Evolutionary conservation across 2,329 filamentous ascomycete genomes (phyloP), one percentile per base, ranked within the genome.

Genomic region (Penicillium sp.): DNA sequence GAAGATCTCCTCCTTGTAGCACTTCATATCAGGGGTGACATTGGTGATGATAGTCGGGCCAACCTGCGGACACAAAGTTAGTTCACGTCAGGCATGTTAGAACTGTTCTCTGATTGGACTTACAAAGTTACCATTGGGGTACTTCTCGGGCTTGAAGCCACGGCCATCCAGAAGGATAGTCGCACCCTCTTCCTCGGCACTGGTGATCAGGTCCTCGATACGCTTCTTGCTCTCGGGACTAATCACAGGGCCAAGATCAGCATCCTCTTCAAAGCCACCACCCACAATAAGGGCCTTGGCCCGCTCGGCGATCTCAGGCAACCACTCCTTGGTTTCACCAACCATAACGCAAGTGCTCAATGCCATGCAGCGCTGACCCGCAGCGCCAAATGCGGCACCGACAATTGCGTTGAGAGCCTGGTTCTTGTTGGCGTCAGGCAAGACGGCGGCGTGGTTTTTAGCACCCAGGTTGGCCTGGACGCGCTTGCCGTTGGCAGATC

Each of bases 401-500:
- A 81, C 78, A 67, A 88, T 86, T 30, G 84, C 83, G 64, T 87
- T 86, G 41, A 88, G 70, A 3, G 84, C 79, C 55, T 86, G 83
- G 73, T 87, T 86, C 78, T 86, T 87, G 76, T 87, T 86, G 76
- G 80, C 83, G 71, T 88, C 85, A 1, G 85, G 84, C 27, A 88
- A 75, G 23, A 88, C 79, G 43, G 83, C 83, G 40, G 84, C 84
- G 69, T 88, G 85, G 76, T 88, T 88, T 79, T 88, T 88, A 2
- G 85, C 85, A 30, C 85, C 85, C 53, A 88, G 70, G 71, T 88
- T 88, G 66, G 85, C 85, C 72, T 88, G 85, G 16, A 86, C 84
- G 62, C 85, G 83, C 76, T 88, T 88, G 60, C 85, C 85, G 53
- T 87, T 84, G 64, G 84, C 85, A n/a, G 83, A 84, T n/a, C 80